phyloP scores from a whole-genome alignment of 768 basidiomycete species.

The Calocybe indica region DNA sequence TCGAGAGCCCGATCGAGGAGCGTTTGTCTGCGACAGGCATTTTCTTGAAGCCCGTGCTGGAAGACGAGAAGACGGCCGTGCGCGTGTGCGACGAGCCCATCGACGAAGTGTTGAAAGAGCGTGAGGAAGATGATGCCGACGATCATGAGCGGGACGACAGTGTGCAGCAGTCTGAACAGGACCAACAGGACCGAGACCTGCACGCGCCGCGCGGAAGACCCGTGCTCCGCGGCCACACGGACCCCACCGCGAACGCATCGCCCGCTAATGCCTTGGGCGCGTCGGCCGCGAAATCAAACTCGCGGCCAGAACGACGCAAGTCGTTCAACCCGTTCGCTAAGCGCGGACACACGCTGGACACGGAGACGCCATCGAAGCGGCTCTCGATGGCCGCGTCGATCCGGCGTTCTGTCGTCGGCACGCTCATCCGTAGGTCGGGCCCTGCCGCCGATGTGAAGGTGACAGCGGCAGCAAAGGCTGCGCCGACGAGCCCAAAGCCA shows the following conservation, averaged over 20 bases:
- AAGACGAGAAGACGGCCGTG: slow-evolving; percentile 8
- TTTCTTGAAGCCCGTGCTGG: slow-evolving; percentile 8
- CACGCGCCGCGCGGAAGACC: too few relatives aligned
- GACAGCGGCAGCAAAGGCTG: too few relatives aligned
- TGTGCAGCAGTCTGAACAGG: too few relatives aligned
- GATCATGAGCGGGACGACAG: too few relatives aligned
- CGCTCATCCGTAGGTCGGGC: slow-evolving; percentile 13
- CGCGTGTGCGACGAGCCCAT: slow-evolving; percentile 1
- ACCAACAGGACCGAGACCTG: too few relatives aligned
- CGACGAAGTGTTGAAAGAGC: too few relatives aligned
- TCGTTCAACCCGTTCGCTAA: slow-evolving; percentile 31
- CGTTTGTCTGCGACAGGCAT: slow-evolving; percentile 3
- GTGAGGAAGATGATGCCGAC: too few relatives aligned
- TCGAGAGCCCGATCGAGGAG: slow-evolving; percentile 33
- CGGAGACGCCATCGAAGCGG: slow-evolving; percentile 7
- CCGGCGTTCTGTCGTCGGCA: slow-evolving; percentile 38
- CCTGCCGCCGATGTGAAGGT: too few relatives aligned
- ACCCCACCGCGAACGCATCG: neutral
- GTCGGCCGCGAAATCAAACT: slow-evolving; percentile 9
- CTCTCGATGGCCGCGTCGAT: slow-evolving; percentile 32
- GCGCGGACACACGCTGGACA: slow-evolving; percentile 17
- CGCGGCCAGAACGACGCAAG: slow-evolving; percentile 15
- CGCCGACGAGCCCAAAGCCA: too few relatives aligned
- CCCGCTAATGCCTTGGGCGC: slow-evolving; percentile 4
- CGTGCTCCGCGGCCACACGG: too few relatives aligned